Conservation (phyloP, 2,329 filamentous ascomycete genomes). For the Pseudogymnoascus sp. region DNA sequence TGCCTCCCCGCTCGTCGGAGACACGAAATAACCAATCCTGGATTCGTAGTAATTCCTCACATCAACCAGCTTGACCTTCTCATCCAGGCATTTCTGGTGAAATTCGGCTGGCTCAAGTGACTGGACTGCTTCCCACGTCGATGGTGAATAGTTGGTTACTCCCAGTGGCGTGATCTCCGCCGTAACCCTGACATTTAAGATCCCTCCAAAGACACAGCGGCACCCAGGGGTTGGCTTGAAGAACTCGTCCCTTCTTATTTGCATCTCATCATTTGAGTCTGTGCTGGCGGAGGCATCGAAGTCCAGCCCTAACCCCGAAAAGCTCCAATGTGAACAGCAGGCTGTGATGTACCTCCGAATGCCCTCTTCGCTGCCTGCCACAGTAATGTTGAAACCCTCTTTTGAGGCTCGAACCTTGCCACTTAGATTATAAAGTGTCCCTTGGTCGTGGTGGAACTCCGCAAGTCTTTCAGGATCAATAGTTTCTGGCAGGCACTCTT, state of each 20-base stretch:
- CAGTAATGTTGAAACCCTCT: constrained; percentile 30
- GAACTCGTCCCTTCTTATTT: constrained; percentile 15
- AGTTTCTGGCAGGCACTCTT: constrained; percentile 4
- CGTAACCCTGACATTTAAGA: constrained; percentile 20
- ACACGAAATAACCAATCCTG: constrained; percentile 28
- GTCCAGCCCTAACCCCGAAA: constrained; percentile 20
- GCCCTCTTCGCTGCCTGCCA: constrained; percentile 21
- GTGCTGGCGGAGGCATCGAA: constrained; percentile 9
- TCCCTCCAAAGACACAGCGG: constrained; percentile 26
- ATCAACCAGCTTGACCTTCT: constrained; percentile 23
- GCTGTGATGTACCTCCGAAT: constrained; percentile 24
- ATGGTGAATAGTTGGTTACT: constrained; percentile 25
- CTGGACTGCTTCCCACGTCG: constrained; percentile 24
- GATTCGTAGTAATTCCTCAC: constrained; percentile 30
- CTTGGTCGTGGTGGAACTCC: constrained; percentile 21
- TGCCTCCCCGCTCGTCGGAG: constrained; percentile 23
- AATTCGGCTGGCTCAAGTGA: constrained; percentile 24
- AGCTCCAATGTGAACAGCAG: constrained; percentile 27
- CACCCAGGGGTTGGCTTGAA: constrained; percentile 27
- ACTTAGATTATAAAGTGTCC: constrained; percentile 17
- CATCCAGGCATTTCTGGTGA: constrained; percentile 21
- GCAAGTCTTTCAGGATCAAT: constrained; percentile 16
- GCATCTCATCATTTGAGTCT: not conserved
- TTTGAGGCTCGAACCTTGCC: constrained; percentile 27
- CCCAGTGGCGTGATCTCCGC: constrained; percentile 29